These are phyloP conservation scores for Clonostachys rhizophaga DNA, from an alignment of 2,329 filamentous ascomycete genomes.

Conservation along the genomic window DNA sequence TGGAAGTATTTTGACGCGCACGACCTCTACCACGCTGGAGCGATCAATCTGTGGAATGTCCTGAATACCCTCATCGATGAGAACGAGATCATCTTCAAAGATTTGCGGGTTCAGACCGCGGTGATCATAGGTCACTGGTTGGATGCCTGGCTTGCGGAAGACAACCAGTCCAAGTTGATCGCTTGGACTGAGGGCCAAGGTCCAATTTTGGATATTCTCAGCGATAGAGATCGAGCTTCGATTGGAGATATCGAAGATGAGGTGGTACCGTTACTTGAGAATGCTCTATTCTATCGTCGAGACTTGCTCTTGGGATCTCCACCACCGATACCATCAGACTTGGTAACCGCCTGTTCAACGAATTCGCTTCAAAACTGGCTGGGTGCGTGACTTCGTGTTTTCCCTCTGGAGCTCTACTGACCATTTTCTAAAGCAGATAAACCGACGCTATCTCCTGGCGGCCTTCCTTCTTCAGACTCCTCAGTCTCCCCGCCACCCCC, in stretches of 20 bases:
- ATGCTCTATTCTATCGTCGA: slow-evolving; percentile 23
- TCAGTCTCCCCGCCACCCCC: no score
- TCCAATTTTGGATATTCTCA: slow-evolving; percentile 18
- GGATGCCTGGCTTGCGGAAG: slow-evolving; percentile 24
- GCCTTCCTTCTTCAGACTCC: no score
- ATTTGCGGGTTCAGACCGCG: background rate
- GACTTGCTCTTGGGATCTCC: background rate
- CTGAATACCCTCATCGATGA: slow-evolving; percentile 32
- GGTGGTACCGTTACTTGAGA: slow-evolving; percentile 18
- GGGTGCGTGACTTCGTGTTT: no score
- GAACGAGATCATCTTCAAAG: slow-evolving; percentile 15
- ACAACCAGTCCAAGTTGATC: slow-evolving; percentile 22
- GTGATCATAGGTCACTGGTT: slow-evolving; percentile 26
- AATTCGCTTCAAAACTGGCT: no score
- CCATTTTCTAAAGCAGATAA: no score
- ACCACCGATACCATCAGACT: background rate
- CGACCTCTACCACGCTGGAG: slow-evolving; percentile 41
- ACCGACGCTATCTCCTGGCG: no score
- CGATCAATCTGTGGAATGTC: slow-evolving; percentile 42
- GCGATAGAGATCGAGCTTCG: background rate
- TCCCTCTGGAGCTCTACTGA: no score
- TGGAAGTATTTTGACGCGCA: slow-evolving; percentile 41
- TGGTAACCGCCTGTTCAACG: no score
- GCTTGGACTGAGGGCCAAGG: slow-evolving; percentile 17
- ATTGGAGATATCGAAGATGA: slow-evolving; percentile 21